Conservation (phyloP, 176 grass and related monocot genomes). For the Pharus latifolius region DNA sequence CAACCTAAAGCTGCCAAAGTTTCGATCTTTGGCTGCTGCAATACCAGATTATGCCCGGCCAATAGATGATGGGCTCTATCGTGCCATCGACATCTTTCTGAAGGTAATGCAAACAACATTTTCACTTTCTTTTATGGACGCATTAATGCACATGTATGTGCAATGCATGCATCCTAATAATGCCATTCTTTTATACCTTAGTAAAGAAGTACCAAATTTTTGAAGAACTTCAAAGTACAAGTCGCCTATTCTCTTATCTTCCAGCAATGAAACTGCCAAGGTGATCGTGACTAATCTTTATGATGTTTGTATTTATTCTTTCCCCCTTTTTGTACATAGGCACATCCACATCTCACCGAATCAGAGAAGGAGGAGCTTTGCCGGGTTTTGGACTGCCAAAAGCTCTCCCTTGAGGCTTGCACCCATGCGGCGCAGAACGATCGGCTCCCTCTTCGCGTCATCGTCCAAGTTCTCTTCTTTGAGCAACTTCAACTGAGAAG, state of each 20-base stretch:
- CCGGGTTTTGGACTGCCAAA: conserved; percentile 74
- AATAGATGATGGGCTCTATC: conserved; percentile 73
- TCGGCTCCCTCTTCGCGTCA: conserved; percentile 55
- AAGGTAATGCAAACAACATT: conserved; percentile 54
- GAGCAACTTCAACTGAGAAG: conserved; percentile 80
- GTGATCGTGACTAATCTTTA: background rate
- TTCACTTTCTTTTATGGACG: background rate
- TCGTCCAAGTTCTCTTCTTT: conserved; percentile 82
- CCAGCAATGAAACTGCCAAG: background rate
- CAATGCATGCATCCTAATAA: too few relatives aligned
- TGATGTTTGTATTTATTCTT: background rate
- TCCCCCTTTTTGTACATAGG: conserved; percentile 21
- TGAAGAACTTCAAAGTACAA: background rate
- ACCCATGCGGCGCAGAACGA: conserved; percentile 69
- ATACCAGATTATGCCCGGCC: conserved; percentile 71
- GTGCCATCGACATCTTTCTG: conserved; percentile 80
- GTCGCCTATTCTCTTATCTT: background rate
- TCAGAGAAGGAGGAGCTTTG: conserved; percentile 60
- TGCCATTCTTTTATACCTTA: too few relatives aligned
- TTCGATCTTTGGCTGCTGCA: conserved; percentile 55
- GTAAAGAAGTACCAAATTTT: too few relatives aligned
- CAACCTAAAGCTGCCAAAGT: conserved; percentile 57
- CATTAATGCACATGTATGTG: background rate
- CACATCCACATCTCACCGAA: conserved; percentile 55
- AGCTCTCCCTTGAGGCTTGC: conserved; percentile 77